A percentile compares a stretch with the other conserved stretches of the same genome.
Conservation (phyloP, 1,284 basidiomycete genomes). For the Cystobasidium pallidum region DNA sequence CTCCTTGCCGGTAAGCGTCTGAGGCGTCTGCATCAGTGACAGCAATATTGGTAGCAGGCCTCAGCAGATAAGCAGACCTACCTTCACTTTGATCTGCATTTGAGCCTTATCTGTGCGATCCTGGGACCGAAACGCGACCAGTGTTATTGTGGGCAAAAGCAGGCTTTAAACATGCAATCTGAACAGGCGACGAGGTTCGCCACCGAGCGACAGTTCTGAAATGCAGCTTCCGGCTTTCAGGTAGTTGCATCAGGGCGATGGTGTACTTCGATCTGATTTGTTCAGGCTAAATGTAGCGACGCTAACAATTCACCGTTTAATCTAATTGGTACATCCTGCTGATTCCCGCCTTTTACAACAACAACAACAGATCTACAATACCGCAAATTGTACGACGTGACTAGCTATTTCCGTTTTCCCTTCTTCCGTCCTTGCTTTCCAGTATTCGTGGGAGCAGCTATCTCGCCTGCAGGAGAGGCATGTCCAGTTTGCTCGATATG, state of each 20-base stretch:
- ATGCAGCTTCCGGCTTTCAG: too few relatives aligned
- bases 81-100: conserved; percentile 46
- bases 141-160: not conserved
- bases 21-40: not conserved
- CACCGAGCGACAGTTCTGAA: not conserved
- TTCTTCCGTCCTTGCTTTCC: conserved; percentile 40
- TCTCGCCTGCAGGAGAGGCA: conserved; percentile 62
- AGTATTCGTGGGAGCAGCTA: not conserved
- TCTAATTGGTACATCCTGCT: too few relatives aligned
- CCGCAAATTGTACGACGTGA: too few relatives aligned
- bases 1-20: conserved; percentile 93
- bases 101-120: too few relatives aligned
- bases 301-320: too few relatives aligned
- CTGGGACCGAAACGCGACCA: too few relatives aligned
- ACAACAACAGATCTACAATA: not conserved
- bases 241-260: too few relatives aligned
- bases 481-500: conserved; percentile 77
- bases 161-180: not conserved
- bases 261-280: too few relatives aligned
- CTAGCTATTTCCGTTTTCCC: conserved; percentile 44
- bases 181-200: not conserved
- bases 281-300: too few relatives aligned
- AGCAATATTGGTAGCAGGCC: not conserved
- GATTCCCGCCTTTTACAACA: conserved; percentile 7
- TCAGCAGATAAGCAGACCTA: conserved; percentile 10